Evolutionary conservation across 2,329 filamentous ascomycete species (phyloP), one percentile per base, ranked within the genome.

Genomic region (Chaetomium olivaceum): DNA sequence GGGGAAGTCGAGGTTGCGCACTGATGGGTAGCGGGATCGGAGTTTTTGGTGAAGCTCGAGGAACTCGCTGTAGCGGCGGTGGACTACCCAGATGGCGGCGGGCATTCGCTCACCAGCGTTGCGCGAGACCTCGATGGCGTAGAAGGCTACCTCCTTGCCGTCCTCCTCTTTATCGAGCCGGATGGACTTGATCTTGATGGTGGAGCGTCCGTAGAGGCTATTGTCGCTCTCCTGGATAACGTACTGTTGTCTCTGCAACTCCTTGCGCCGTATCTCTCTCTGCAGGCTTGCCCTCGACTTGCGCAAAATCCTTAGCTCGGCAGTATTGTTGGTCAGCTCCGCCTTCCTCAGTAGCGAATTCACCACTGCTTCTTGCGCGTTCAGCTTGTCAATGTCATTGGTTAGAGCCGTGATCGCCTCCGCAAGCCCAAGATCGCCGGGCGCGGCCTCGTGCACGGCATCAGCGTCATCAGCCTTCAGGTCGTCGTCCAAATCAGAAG

Each of bases 181-280:
- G 62, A 97, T 93, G 0, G 91, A 92, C 74, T 95, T 95, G 75
- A 99, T 97, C 72, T 87, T 90, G 72, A 98, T 88, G 0, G 88
- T 92, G 2, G 95, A 94, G 21, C 94, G 91, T 2, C 95, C 95
- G 73, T 96, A 98, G 27, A 99, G 82, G 76, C 93, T 97, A 77
- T 97, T 99, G 76, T 99, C 96, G 74, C 93, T 97, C 78, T 99
- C 95, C 77, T 99, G 95, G 8, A 98, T 88, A 55, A 96, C 92
- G 72, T 99, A 99, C 76, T 99, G 96, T 77, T 97, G 95, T 61
- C 93, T 87, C 76, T 99, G 95, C 74, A 99, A 85, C 77, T 98
- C 94, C 76, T 98, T 99, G 39, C 93, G 88, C 64, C 92, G 87
- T 62, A 98, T 93, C 77, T 99, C 95, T 70, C 95, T 86, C 73